Evolutionary conservation across 352 stramenopile species (phyloP).

Genomic region (Globisporangium ultimum): DNA sequence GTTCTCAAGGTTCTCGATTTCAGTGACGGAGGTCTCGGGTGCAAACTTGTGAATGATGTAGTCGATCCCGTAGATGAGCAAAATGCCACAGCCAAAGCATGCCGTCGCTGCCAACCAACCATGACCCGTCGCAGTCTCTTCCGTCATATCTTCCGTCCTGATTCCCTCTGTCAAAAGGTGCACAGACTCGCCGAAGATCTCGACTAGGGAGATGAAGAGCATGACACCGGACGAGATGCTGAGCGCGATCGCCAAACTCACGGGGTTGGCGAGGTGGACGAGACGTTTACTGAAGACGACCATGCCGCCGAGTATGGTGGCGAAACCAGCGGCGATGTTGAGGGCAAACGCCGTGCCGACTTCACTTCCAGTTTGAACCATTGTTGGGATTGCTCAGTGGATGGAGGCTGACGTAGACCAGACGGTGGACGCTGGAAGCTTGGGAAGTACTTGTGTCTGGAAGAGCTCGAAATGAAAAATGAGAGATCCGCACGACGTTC

Average conservation of each 20-base stretch:
- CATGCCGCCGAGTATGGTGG: conserved; percentile 37
- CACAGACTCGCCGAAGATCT: conserved; percentile 48
- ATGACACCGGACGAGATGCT: conserved; percentile 62
- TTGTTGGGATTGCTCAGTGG: neutral
- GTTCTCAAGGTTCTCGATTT: too few relatives aligned
- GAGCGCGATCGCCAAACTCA: conserved; percentile 79
- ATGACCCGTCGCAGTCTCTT: conserved; percentile 30
- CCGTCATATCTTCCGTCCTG: conserved; percentile 27
- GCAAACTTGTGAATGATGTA: conserved; percentile 27
- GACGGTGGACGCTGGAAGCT: too few relatives aligned
- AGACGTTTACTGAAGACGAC: conserved; percentile 41
- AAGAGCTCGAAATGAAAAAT: too few relatives aligned
- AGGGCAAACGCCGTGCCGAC: conserved; percentile 33
- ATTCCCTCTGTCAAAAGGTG: conserved; percentile 32
- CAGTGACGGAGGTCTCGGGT: too few relatives aligned
- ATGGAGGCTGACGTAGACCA: too few relatives aligned
- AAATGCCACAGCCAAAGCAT: conserved; percentile 86
- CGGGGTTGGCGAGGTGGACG: conserved; percentile 37
- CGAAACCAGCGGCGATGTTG: conserved; percentile 33
- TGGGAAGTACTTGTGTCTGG: too few relatives aligned
- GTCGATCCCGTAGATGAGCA: conserved; percentile 50
- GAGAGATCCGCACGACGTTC: too few relatives aligned
- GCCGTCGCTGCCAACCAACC: conserved; percentile 78
- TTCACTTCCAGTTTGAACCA: conserved; percentile 20
- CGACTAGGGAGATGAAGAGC: conserved; percentile 75